Evolutionary conservation across 1,284 basidiomycete species (phyloP), one percentile per base, ranked within the genome.

Genomic region (Golubevia pallescens): DNA sequence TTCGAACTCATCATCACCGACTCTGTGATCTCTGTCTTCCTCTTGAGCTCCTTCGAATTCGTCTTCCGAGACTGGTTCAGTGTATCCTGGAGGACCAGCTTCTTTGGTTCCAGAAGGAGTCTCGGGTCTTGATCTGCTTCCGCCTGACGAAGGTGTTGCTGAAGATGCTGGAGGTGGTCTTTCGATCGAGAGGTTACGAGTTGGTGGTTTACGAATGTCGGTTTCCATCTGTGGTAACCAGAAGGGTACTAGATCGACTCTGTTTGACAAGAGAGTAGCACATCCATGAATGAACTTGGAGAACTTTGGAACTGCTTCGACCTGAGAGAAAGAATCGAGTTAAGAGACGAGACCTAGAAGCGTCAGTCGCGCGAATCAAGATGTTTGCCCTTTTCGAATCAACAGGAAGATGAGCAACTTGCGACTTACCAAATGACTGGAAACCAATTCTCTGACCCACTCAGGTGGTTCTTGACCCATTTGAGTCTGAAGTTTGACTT

Each of bases 261-360:
- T 92, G 85, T 94, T 91, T 42, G 95, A 93, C 6, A 99, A 87
- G 0, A 98, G 88, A 0, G 94, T 96, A 0, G 96, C 92, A 81
- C 96, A 99, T 24, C 96, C 96, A 84, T 98, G 96, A 73, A 98
- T 97, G 86, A 98, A 98, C 90, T 96, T 96, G 86, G 93, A 93
- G 75, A 87, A 87, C 74, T 87, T 87, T 71, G 84, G 86, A 63
- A 86, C 78, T 42, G 86, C 86, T 67, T 79, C 72, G 57, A 80
- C 48, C 61, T 34, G 7, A 20, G 63, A 57, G 13, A 74, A 57
- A 51, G 72, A 16, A 57, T 19, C 20, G 60, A 21, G 21, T 53
- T 24, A 16, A 61, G 48, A 32, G n/a, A n/a, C n/a, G n/a, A n/a
- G n/a, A n/a, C n/a, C n/a, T n/a, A n/a, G n/a, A n/a, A n/a, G n/a